Evolutionary conservation across 139 green algal genomes (phyloP), one percentile per base, ranked within the genome.

Genomic region (Chlorella sp.): DNA sequence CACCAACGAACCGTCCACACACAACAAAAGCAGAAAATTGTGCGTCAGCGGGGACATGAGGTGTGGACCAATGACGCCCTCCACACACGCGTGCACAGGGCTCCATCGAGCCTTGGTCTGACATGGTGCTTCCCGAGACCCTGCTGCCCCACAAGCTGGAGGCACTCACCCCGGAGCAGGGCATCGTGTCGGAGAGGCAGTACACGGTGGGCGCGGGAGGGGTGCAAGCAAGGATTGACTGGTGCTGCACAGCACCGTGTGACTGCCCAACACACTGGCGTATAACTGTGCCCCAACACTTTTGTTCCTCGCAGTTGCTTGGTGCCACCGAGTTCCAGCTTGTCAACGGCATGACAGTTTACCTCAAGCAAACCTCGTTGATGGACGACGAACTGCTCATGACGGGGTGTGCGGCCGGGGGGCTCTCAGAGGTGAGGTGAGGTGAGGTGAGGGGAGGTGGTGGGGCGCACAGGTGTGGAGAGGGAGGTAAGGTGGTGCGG

Each of bases 341-440:
- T 23, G 74, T 31, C 67, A 97, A 97, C 64, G 92, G 92, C 62
- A 92, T 97, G 88, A 73, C 80, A 14, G 80, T 96, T 30, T 77
- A 49, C 27, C 82, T 88, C 72, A 91, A 93, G 67, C 29, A 34
- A 26, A 94, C 90, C 2, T 74, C 91, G 64, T 91, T 91, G 34
- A 80, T 93, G 76, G 86, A 91, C 23, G 92, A 96, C 49, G 91
- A 96, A 82, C 74, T 96, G 24, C 62, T 96, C 60, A 29, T 97
- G 35, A 84, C 82, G 1, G 88, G 80, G 32, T 83, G 87, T 67
- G 91, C 91, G 0, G 60, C 77, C 5, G 90, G 90, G 1, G 91
- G 91, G 1, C 82, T 97, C 22, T 77, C 70, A 42, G 82, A 87
- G 76, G 84, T 93, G 49, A 26, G 71, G 29, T 24, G n/a, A n/a